Evolutionary conservation across 2,329 filamentous ascomycete genomes (phyloP), one percentile per base, ranked within the genome.

Genomic region (Cercospora berteroae): DNA sequence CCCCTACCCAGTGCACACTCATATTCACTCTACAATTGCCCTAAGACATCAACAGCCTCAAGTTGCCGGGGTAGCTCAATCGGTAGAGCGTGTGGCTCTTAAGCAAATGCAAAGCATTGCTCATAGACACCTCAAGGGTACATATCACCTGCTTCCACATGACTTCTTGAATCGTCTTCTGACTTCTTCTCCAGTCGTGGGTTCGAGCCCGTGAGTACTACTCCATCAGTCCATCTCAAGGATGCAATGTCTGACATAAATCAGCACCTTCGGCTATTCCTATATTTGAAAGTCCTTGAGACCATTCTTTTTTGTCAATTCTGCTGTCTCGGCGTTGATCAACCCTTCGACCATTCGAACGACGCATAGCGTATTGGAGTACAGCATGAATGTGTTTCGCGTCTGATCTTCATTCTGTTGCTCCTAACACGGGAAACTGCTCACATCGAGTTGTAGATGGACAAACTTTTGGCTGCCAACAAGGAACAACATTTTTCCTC

Each of bases 41-140:
- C 29, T n/a, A 23, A 27, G 16, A 58, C 55, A 58, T 58, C 55
- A n/a, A 58, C 29, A 58, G 55, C 55, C 55, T 29, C 55, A 33
- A 58, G 48, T 56, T 71, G 81, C 81, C 80, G 77, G 81, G 80
- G 79, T 82, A 83, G 81, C 81, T 83, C 81, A 83, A 83, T 83
- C 80, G 81, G 80, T 79, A 82, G 81, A 82, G 81, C 80, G 80
- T 73, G 70, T 73, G 71, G 71, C 71, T 73, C 70, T 73, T 72
- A 72, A 58, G 31, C 27, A 31, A 58, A 3, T 31, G 25, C 55
- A 58, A 36, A 58, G 36, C 27, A 31, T 58, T 58, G 55, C 55
- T 58, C 55, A 36, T 58, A 58, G 55, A 58, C 55, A 58, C 55
- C 55, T 58, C 55, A 58, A 58, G 55, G 55, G 55, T 58, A 58